Base-by-base conservation (phyloP, 2,329 filamentous ascomycete species). In the Fusarium chuoi region DNA sequence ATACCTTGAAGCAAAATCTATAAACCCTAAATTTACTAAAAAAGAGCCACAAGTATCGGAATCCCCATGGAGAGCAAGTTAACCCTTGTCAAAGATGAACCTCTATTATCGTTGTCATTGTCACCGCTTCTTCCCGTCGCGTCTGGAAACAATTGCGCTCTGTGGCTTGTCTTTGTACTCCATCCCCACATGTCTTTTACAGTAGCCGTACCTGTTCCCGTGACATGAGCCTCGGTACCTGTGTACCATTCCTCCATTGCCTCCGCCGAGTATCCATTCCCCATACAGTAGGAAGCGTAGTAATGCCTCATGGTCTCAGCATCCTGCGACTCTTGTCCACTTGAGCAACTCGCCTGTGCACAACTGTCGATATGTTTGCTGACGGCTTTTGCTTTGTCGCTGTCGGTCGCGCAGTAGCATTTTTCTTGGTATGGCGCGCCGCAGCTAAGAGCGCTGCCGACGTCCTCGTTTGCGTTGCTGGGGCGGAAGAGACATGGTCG, bases 221-320 rank as follows among this genome's bases (percentile, higher is more conserved):
- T n/a, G 2, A 62, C 46, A 28, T 46, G 35, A 6, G 7, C 24
- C 4, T 46, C 60, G 9, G 63, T 66, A 5, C 61, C 61, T 0
- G 63, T 66, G 10, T 33, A 66, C 63, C 63, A 66, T 1, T 65
- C 61, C 5, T 39, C 38, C 26, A 66, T 44, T 0, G 4, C 24
- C 1, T 65, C 42, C 4, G 36, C 63, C 5, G 49, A 57, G 24
- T 42, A 65, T 18, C 63, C 61, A 24, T 66, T 58, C 1, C 4
- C 42, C 48, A 66, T 58, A 6, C 63, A 66, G 4, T 65, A 65
- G 3, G 63, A 66, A 5, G 62, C 65, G 6, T 68, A 67, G 6
- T 68, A 67, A 2, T 11, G 18, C 12, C 39, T 52, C 65, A 68
- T 67, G 0, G 62, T 41, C 1, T 51, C 41, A 1, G 65, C 62